Evolutionary conservation across 495 filamentous ascomycete species (phyloP), one percentile per base, ranked within the genome.

Genomic region (Gamarada debralockiae): DNA sequence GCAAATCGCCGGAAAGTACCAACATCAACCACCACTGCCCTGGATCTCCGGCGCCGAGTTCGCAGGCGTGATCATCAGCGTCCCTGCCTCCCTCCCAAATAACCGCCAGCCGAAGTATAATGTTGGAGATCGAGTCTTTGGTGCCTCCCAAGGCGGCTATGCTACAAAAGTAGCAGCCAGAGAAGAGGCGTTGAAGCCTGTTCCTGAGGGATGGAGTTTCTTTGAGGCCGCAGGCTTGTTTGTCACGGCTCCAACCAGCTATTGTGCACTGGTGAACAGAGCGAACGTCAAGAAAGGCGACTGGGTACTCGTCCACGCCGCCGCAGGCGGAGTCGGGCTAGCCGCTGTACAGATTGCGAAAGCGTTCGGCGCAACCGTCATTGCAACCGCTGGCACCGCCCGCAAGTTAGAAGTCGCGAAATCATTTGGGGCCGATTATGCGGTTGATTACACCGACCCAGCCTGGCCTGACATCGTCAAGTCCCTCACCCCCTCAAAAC

Each of bases 301-400:
- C 55, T 89, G 77, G 67, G 92, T 97, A 3, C 81, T 97, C 18
- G 81, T 97, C 13, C 92, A 97, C 70, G 92, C 92, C 12, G 92
- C 90, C 0, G 92, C 92, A 0, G 92, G 92, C 2, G 92, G 92
- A 2, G 92, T 97, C 0, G 92, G 92, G 2, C 69, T 97, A 13
- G 89, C 92, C 17, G 92, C 92, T 15, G 90, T 97, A 27, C 92
- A 97, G 62, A 80, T 97, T 38, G 92, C 92, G 5, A 97, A 96
- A 67, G 92, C 90, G 0, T 82, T 83, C 50, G 92, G 92, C 2
- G 92, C 92, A 5, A 90, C 77, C 3, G 92, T 97, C 2, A 84
- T 97, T 52, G 92, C 92, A 17, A 96, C 90, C 0, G 92, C 90
- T 0, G 86, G 89, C 2, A 87, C 85, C 3, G 58, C 76, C 59